Evolutionary conservation across 2,329 filamentous ascomycete genomes (phyloP), one percentile per base, ranked within the genome.

Genomic region (Venturia nashicola): DNA sequence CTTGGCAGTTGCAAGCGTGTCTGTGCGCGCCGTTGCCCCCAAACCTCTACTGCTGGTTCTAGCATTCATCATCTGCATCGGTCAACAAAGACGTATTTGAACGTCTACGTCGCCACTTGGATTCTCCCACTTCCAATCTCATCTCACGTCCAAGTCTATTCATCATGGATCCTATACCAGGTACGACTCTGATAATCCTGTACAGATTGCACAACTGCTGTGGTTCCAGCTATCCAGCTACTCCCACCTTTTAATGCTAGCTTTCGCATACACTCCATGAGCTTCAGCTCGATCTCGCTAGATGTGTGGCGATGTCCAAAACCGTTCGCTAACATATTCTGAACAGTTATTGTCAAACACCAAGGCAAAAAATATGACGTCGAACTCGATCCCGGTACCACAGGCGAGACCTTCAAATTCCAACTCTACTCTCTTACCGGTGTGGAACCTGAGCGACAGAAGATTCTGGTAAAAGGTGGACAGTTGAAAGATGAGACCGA

Each of bases 401-500:
- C 86, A 67, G 94, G 94, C 76, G 91, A 97, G 76, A 90, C 89
- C 65, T 91, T 99, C 80, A 99, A 97, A 76, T 90, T 89, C 72
- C 94, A 97, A 76, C 84, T 99, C 65, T 99, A 88, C 79, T 97
- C 92, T 67, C 81, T 99, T 64, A 99, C 94, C 59, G 91, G 90
- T 66, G 94, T 99, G 72, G 94, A 97, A 74, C 94, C 94, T 68
- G 90, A 96, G 67, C 88, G 93, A 67, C 95, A 99, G 76, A 97
- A 97, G 79, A 90, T 99, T 70, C 79, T 99, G 64, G 85, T 97
- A 76, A 97, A 96, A 77, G 91, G 91, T 68, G 90, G 90, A 67
- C 91, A 96, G 76, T 85, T 99, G 70, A 99, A 97, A 77, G 89
- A 99, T 84, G 91, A 97, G 72, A 90, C 91, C 65, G 87, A 91